Percentiles rank a stretch among this genome's conserved stretches.
phyloP scores from a whole-genome alignment of 179 eudicot species.

The Gypsophila paniculata region DNA sequence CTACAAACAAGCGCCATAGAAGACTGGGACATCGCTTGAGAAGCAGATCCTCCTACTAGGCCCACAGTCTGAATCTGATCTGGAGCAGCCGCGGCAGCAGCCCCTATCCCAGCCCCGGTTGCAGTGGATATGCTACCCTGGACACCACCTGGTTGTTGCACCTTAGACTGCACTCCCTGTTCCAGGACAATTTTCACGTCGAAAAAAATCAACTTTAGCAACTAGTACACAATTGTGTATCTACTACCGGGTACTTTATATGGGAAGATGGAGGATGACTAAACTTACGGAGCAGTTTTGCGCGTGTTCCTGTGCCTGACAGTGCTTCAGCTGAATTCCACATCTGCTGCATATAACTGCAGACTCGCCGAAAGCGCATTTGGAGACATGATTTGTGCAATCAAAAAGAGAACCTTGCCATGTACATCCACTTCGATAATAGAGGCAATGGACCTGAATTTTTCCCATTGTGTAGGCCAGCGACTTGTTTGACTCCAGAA shows the following conservation, averaged over 20 bases:
- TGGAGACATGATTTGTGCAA: slow-evolving; percentile 62
- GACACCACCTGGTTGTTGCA: slow-evolving; percentile 39
- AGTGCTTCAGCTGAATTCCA: slow-evolving; percentile 76
- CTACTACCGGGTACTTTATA: not conserved
- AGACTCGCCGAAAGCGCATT: slow-evolving; percentile 80
- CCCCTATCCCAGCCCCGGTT: slow-evolving; percentile 17
- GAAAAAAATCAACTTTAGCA: not conserved
- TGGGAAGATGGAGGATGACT: not conserved
- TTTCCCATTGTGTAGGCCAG: slow-evolving; percentile 77
- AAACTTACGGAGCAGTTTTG: slow-evolving; percentile 73
- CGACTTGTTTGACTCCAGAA: slow-evolving; percentile 60
- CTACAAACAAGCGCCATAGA: slow-evolving; percentile 37
- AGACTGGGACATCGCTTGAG: slow-evolving; percentile 53
- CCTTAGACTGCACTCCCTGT: slow-evolving; percentile 67
- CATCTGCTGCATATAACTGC: slow-evolving; percentile 86
- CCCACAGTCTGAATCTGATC: slow-evolving; percentile 40
- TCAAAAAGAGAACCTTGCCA: slow-evolving; percentile 89
- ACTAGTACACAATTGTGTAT: slow-evolving; percentile 1
- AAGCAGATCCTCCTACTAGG: slow-evolving; percentile 35
- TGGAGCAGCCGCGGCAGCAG: slow-evolving; percentile 26
- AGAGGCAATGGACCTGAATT: slow-evolving; percentile 74
- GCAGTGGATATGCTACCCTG: slow-evolving; percentile 40
- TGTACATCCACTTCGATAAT: slow-evolving; percentile 78
- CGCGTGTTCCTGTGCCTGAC: slow-evolving; percentile 93
- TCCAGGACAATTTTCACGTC: slow-evolving; percentile 9